A percentile compares a stretch with the other conserved stretches of the same genome.
Conservation (phyloP, 2,329 filamentous ascomycete species). For the Botrytis byssoidea region DNA sequence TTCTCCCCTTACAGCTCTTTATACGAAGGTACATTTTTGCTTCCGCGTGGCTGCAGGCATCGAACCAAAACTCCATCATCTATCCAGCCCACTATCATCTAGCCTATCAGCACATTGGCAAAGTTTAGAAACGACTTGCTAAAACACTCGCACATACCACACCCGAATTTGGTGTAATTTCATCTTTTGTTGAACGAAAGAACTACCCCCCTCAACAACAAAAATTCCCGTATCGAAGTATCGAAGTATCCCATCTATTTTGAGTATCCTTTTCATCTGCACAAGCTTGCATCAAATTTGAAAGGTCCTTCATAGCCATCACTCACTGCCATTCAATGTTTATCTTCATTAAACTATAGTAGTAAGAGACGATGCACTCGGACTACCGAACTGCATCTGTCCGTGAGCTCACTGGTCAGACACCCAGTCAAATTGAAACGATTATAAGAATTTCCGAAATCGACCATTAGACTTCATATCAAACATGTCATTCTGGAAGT, state of each 20-base stretch:
- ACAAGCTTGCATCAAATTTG: not conserved
- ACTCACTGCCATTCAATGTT: not conserved
- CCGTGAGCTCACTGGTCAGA: constrained; percentile 35
- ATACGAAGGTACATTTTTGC: constrained; percentile 23
- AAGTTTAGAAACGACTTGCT: constrained; percentile 3
- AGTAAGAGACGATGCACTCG: constrained; percentile 20
- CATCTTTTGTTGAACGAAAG: constrained; percentile 4
- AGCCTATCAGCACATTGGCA: not conserved
- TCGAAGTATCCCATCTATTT: not conserved
- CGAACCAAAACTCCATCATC: constrained; percentile 15
- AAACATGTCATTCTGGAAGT: constrained; percentile 18
- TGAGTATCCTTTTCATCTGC: not conserved
- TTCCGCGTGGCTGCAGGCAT: constrained; percentile 22
- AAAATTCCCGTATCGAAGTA: not conserved
- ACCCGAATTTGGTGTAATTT: constrained; percentile 18
- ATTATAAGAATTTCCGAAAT: constrained; percentile 25
- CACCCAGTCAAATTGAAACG: constrained; percentile 27
- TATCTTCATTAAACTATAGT: not conserved
- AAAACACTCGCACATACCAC: constrained; percentile 11
- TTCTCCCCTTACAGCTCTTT: constrained; percentile 11
- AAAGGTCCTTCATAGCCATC: not conserved
- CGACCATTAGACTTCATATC: constrained; percentile 9
- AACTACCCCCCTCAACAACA: not conserved
- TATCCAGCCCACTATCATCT: constrained; percentile 11
- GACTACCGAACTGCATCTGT: constrained; percentile 36